Evolutionary conservation across 192 early-diverging fungal species (phyloP).

Genomic region (Obelidium mucronatum): DNA sequence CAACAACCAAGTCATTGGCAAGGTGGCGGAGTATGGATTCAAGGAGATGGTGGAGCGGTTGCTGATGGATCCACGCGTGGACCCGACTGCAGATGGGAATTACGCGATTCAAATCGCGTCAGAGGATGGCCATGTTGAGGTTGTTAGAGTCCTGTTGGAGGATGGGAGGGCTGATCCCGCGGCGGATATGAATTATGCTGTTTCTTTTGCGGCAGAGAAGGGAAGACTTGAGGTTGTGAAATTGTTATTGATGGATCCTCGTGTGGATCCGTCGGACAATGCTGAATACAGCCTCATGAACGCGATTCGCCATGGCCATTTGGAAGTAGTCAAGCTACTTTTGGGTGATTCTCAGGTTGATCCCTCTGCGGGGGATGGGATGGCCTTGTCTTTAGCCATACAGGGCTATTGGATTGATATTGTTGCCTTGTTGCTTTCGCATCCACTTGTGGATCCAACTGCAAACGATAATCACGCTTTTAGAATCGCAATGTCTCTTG

Average conservation of each 20-base stretch:
- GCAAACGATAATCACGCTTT: no score
- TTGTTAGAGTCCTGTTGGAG: background rate
- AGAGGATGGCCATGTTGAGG: background rate
- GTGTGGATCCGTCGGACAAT: background rate
- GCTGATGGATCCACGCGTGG: no score
- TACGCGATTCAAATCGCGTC: background rate
- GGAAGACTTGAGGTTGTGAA: background rate
- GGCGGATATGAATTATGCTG: background rate
- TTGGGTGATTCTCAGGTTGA: background rate
- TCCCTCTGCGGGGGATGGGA: no score
- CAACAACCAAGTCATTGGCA: no score
- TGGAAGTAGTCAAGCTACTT: background rate
- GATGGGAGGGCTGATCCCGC: background rate
- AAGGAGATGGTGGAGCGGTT: no score
- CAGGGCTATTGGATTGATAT: no score
- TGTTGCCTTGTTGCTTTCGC: no score
- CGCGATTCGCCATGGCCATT: background rate
- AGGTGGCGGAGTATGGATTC: no score
- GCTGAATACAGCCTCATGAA: background rate
- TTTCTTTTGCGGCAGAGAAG: background rate
- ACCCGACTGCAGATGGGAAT: background rate
- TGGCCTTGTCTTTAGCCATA: no score
- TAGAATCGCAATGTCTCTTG: no score
- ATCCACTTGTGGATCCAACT: no score
- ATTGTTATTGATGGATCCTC: background rate